Percentiles rank a stretch among this genome's conserved stretches.
Conservation (phyloP, 192 early-diverging fungal species). For the Entrophospora sp. region DNA sequence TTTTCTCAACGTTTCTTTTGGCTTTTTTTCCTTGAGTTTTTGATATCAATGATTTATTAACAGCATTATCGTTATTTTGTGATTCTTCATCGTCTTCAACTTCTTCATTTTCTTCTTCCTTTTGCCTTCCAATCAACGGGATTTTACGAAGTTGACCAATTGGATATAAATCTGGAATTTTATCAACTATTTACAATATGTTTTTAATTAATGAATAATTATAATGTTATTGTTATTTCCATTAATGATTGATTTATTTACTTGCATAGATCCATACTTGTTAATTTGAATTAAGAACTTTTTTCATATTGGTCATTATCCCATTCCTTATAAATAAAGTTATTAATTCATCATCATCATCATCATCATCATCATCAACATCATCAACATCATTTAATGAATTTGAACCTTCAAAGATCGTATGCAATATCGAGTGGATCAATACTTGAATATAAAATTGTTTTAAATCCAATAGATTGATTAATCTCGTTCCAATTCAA, state of each 20-base stretch:
- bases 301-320: constrained; percentile 19
- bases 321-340: constrained; percentile 16
- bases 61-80: no score
- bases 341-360: constrained; percentile 12
- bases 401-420: constrained; percentile 32
- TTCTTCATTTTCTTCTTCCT: constrained; percentile 24
- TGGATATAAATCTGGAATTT: constrained; percentile 34
- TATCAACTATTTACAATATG: constrained; percentile 19
- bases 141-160: constrained; percentile 44
- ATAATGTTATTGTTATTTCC: neutral
- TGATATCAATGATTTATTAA: no score
- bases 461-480: constrained; percentile 24
- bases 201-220: neutral
- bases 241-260: neutral
- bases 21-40: no score
- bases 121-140: constrained; percentile 29
- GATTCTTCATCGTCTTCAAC: constrained; percentile 1
- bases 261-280: constrained; percentile 28
- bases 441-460: constrained; percentile 25
- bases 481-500: constrained; percentile 28
- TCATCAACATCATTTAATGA: no score
- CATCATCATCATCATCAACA: constrained; percentile 7
- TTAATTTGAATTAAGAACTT: constrained; percentile 24
- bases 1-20: no score
- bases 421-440: constrained; percentile 33